A percentile compares a stretch with the other conserved stretches of the same genome.
phyloP scores from a whole-genome alignment of 106 monocot species.

The Acorus calamus region DNA sequence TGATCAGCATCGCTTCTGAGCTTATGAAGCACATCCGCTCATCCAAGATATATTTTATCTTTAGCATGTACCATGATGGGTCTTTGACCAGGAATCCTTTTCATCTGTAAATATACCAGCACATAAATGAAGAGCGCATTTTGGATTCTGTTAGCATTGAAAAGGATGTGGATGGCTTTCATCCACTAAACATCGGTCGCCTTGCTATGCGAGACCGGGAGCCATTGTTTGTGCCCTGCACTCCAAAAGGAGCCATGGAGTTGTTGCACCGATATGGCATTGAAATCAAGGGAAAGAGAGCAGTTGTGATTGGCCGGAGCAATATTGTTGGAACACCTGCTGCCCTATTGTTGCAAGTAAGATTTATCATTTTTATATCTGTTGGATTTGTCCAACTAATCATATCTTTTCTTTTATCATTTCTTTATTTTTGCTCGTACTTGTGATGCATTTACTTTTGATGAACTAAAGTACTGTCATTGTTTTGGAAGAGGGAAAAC shows the following conservation, averaged over 20 bases:
- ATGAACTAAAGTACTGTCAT: background rate
- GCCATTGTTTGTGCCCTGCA: slow-evolving; percentile 89
- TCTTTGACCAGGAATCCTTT: too few species aligned
- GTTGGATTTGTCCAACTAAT: background rate
- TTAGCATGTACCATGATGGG: too few species aligned
- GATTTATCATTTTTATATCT: background rate
- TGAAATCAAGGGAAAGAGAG: slow-evolving; percentile 82
- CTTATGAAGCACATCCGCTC: too few species aligned
- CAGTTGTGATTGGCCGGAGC: slow-evolving; percentile 92
- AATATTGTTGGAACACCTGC: slow-evolving; percentile 94
- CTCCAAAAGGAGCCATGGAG: slow-evolving; percentile 98
- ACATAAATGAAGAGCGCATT: slow-evolving; percentile 80
- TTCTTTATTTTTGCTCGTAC: background rate
- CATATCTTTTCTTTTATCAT: background rate
- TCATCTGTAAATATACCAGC: slow-evolving; percentile 31
- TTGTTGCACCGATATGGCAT: slow-evolving; percentile 53
- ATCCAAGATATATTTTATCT: too few species aligned
- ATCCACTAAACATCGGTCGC: slow-evolving; percentile 87
- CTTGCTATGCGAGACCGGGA: slow-evolving; percentile 94
- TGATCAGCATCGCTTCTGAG: too few species aligned
- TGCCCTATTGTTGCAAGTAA: slow-evolving; percentile 80
- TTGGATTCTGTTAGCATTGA: slow-evolving; percentile 72
- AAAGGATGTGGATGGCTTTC: slow-evolving; percentile 97
- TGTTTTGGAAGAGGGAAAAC: slow-evolving; percentile 58
- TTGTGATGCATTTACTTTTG: too few species aligned